Evolutionary conservation across 257 asterid genomes (phyloP), one percentile per base, ranked within the genome.

Genomic region (Fraxinus quadrangulata): DNA sequence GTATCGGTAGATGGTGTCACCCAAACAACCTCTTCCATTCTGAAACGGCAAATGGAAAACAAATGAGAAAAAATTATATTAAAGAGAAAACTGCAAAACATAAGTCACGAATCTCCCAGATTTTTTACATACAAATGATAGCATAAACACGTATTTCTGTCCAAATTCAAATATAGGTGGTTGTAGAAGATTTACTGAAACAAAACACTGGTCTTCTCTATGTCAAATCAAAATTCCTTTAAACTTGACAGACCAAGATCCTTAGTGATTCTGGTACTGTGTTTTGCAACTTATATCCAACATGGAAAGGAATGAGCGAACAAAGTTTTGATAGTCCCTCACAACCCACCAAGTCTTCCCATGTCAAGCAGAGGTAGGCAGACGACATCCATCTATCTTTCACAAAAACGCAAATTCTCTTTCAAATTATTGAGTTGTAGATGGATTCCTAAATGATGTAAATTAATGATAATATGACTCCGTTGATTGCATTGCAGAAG

Each of bases 21-120:
- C 98, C 76, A 96, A 75, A 75, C 97, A 93, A 66, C 88, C 92
- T 86, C 90, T 92, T 73, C 97, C 96, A 78, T 85, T 96, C 99
- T 96, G 96, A 85, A 87, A 73, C 26, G 36, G 67, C 67, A 76
- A 56, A 47, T 33, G 68, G 75, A 54, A 23, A 75, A 26, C n/a
- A 76, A 81, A 56, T 65, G 3, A 70, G 8, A 72, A 70, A 23
- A 42, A 39, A 39, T 11, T 63, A n/a, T 56, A n/a, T 19, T 2
- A 56, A 56, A 21, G 66, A n/a, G 28, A 56, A 5, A 19, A 6
- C 11, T 56, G 24, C 24, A 16, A 51, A 51, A 16, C 9, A 19
- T 4, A n/a, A 56, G 21, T n/a, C 66, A n/a, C 4, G 1, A 56
- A 56, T 19, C 65, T 3, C 26, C 2, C 0, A 19, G 10, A 54